A percentile compares a stretch with the other conserved stretches of the same genome.
phyloP scores from a whole-genome alignment of 768 basidiomycete species.

The Coprinopsis sp. region DNA sequence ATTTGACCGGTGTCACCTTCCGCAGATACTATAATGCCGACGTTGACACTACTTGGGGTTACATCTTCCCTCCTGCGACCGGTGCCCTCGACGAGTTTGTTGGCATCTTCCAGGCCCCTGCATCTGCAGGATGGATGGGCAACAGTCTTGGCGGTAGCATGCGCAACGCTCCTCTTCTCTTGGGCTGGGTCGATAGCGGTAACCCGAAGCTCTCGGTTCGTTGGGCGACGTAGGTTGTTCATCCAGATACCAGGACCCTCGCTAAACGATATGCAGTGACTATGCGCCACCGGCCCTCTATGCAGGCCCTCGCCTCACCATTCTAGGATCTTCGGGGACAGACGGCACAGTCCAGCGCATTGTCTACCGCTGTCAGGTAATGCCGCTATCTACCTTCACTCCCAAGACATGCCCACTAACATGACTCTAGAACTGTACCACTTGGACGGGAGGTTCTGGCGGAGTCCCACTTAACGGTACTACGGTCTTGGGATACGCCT shows the following conservation, averaged over 20 bases:
- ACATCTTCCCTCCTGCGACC: slow-evolving; percentile 10
- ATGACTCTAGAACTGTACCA: slow-evolving; percentile 9
- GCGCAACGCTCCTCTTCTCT: slow-evolving; percentile 7
- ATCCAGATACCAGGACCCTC: not conserved
- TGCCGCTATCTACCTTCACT: not conserved
- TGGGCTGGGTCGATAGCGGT: slow-evolving; percentile 6
- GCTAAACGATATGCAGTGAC: not conserved
- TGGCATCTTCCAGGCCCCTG: slow-evolving; percentile 11
- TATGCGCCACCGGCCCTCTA: slow-evolving; percentile 1
- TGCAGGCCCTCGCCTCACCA: slow-evolving; percentile 5
- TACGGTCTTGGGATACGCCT: slow-evolving; percentile 10
- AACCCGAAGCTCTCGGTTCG: slow-evolving; percentile 8
- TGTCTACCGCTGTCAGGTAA: slow-evolving; percentile 13
- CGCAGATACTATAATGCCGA: slow-evolving; percentile 2
- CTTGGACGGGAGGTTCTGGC: slow-evolving; percentile 9
- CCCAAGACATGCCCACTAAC: too few relatives aligned
- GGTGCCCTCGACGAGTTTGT: slow-evolving; percentile 10
- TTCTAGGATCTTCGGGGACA: slow-evolving; percentile 10
- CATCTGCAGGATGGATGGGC: slow-evolving; percentile 7
- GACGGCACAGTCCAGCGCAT: slow-evolving; percentile 10
- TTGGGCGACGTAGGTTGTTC: slow-evolving; percentile 1
- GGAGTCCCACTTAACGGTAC: slow-evolving; percentile 7
- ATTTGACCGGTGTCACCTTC: slow-evolving; percentile 5
- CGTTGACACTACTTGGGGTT: slow-evolving; percentile 4
- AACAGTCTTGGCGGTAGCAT: slow-evolving; percentile 11